Base-by-base conservation (phyloP, 1,139 yeast species). In the Taphrina confusa region DNA sequence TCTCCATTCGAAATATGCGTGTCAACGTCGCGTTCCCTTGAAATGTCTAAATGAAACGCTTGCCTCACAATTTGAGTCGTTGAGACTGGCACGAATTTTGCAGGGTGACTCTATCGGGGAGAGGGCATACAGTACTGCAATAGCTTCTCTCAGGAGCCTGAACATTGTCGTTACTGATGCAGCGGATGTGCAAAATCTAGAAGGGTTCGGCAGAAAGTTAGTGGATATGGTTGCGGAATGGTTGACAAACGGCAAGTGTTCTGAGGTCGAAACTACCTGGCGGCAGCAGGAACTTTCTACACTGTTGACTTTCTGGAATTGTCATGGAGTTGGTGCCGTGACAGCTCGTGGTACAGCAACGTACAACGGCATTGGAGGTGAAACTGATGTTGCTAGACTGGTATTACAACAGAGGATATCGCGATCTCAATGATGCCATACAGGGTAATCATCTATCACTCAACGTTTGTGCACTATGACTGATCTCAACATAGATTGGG, bases 301-400 rank as follows among this genome's bases (percentile, higher is more conserved):
- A 18, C 33, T 42, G 31, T 36, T 16, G 36, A 34, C 52, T 9
- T 46, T 65, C 33, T 56, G 60, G 57, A 56, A 63, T 20, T 61
- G 65, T 9, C 65, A 65, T 60, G 67, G 67, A 18, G 66, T 65
- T 11, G 67, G 67, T 1, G 61, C 62, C 5, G 31, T 31, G 12
- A 59, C 63, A 8, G 66, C 66, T 12, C 27, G 52, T 33, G 37
- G 52, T 33, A 45, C 20, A 22, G 14, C 50, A 23, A 4, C 16
- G 18, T 23, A n/a, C n/a, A n/a, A n/a, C n/a, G n/a, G n/a, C n/a
- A n/a, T n/a, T n/a, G n/a, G n/a, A n/a, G n/a, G n/a, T n/a, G n/a
- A n/a, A n/a, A 16, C 12, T 2, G 31, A 30, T 16, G 27, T 40
- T 6, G n/a, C 3, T 28, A 18, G 63, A 57, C 5, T 64, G 65